Conservation (phyloP, 306 rosid genomes). For the Cicer chorassanicum region DNA sequence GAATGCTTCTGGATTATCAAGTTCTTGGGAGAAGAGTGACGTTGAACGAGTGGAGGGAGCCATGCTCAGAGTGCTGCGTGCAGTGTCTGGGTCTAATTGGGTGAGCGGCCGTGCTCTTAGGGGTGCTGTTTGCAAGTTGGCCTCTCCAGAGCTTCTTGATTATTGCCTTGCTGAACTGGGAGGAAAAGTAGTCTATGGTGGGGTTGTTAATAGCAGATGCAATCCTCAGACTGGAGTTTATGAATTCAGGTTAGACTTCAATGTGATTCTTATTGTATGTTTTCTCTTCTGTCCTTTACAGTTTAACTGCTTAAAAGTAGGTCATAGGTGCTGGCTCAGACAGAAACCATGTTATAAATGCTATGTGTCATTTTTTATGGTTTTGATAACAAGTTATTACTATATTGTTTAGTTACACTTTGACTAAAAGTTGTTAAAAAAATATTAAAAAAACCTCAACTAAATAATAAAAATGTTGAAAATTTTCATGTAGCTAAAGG, state of each 20-base stretch:
- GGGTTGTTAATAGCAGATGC: conserved; percentile 72
- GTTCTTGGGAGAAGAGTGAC: conserved; percentile 70
- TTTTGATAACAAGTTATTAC: not conserved
- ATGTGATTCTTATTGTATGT: conserved; percentile 11
- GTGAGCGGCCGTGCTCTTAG: conserved; percentile 77
- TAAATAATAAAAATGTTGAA: not conserved
- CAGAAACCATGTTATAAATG: conserved; percentile 1
- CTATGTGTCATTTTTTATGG: conserved; percentile 1
- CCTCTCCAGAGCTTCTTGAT: conserved; percentile 77
- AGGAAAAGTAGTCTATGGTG: conserved; percentile 72
- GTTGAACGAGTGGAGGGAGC: conserved; percentile 74
- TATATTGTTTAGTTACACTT: conserved; percentile 8
- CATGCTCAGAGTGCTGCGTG: conserved; percentile 86
- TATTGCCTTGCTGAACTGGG: conserved; percentile 80
- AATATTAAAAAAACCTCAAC: not conserved
- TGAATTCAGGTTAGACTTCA: conserved; percentile 74
- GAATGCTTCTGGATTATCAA: conserved; percentile 50
- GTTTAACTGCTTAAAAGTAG: conserved; percentile 8
- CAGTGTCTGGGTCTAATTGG: conserved; percentile 91
- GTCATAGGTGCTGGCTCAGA: conserved; percentile 16
- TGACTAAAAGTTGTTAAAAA: not conserved
- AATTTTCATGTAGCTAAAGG: not conserved
- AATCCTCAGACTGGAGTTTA: conserved; percentile 70
- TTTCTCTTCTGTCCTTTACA: not conserved
- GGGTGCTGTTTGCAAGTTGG: conserved; percentile 86